Evolutionary conservation across 257 asterid species (phyloP).

Genomic region (Plantago elongata): DNA sequence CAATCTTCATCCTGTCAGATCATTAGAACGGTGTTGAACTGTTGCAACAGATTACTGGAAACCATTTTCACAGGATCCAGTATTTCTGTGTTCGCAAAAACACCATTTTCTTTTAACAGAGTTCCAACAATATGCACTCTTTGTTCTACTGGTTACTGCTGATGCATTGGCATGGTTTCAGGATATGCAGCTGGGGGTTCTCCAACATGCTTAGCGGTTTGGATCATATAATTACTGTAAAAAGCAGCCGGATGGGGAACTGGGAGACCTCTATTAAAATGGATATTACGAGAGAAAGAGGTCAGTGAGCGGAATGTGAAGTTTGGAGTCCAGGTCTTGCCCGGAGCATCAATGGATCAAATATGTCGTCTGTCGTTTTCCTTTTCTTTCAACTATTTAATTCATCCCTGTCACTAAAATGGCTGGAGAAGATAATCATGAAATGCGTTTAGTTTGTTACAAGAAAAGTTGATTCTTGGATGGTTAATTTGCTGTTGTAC

Average conservation of each 20-base stretch:
- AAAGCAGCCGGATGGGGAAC: conserved; percentile 9
- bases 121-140: not conserved
- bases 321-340: not conserved
- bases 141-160: not conserved
- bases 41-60: too few relatives aligned
- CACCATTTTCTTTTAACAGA: not conserved
- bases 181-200: conserved; percentile 15
- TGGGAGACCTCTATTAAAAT: conserved; percentile 15
- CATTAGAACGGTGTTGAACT: too few relatives aligned
- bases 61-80: not conserved
- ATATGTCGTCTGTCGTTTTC: not conserved
- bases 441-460: not conserved
- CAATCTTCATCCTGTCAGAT: too few relatives aligned
- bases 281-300: conserved; percentile 16
- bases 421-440: not conserved
- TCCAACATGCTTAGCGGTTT: conserved; percentile 14
- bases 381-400: not conserved
- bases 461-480: conserved; percentile 1
- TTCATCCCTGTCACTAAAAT: conserved; percentile 4
- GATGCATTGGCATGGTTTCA: conserved; percentile 17
- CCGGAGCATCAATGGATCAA: not conserved
- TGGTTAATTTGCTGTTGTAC: conserved; percentile 11
- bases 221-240: conserved; percentile 12
- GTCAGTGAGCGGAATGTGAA: conserved; percentile 14
- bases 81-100: too few relatives aligned